Evolutionary conservation across 495 filamentous ascomycete genomes (phyloP).

Genomic region (Hypoxylon fuscum): DNA sequence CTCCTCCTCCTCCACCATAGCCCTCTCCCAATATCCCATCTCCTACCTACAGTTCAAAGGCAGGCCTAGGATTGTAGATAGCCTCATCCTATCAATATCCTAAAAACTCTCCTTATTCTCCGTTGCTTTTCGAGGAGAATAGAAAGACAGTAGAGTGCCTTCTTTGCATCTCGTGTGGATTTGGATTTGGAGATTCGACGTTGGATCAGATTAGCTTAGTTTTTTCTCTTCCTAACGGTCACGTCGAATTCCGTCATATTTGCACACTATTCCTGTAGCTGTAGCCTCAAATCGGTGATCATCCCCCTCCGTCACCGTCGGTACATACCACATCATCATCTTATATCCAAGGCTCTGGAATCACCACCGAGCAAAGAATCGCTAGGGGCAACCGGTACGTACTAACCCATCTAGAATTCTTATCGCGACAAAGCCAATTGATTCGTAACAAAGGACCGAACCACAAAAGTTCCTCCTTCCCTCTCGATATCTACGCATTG

Average conservation of each 20-base stretch:
- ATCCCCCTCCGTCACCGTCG: conserved; percentile 12
- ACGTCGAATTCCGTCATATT: conserved; percentile 36
- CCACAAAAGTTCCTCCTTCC: conserved; percentile 7
- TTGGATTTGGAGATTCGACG: conserved; percentile 19
- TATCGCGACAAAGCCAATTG: conserved; percentile 32
- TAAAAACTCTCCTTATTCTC: conserved; percentile 20
- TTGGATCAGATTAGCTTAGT: too few species aligned
- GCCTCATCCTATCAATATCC: conserved; percentile 32
- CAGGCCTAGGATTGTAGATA: conserved; percentile 43
- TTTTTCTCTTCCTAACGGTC: neutral
- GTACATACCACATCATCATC: neutral
- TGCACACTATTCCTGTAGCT: conserved; percentile 15
- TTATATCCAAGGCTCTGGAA: conserved; percentile 21
- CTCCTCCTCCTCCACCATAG: conserved; percentile 17
- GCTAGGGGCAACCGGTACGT: conserved; percentile 26
- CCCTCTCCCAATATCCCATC: conserved; percentile 8
- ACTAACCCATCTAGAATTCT: conserved; percentile 18
- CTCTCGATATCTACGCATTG: conserved; percentile 21
- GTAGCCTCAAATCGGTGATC: conserved; percentile 29
- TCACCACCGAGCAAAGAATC: conserved; percentile 5
- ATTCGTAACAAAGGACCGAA: conserved; percentile 29
- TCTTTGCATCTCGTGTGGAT: conserved; percentile 30
- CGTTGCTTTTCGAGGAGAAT: conserved; percentile 38
- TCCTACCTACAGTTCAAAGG: conserved; percentile 40
- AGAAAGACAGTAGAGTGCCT: conserved; percentile 13